These are phyloP conservation scores for Discostella stelligeroides DNA, from an alignment of 108 stramenopile genomes.

Conservation along the genomic window DNA sequence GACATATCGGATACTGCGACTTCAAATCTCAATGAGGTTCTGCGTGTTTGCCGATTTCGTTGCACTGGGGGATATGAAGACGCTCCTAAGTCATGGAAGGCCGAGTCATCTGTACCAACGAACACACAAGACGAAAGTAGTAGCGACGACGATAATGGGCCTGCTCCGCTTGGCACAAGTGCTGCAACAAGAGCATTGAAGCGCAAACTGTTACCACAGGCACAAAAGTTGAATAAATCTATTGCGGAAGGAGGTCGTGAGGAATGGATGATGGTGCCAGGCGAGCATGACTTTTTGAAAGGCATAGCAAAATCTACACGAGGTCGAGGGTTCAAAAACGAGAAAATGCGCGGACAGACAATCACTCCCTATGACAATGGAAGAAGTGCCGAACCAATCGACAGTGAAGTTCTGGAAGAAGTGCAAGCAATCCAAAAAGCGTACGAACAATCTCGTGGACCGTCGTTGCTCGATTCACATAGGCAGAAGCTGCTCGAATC, in stretches of 20 bases:
- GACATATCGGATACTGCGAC: conserved; percentile 18
- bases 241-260: conserved; percentile 56
- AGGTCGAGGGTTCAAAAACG: conserved; percentile 70
- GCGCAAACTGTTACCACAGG: conserved; percentile 29
- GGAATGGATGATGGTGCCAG: conserved; percentile 90
- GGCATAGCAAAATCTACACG: conserved; percentile 56
- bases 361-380: conserved; percentile 2
- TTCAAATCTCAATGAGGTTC: conserved; percentile 33
- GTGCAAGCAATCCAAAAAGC: conserved; percentile 75
- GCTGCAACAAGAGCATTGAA: conserved; percentile 40
- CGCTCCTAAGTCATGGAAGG: conserved; percentile 33
- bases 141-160: conserved; percentile 73
- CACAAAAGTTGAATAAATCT: conserved; percentile 31
- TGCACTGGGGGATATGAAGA: conserved; percentile 42
- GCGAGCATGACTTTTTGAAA: conserved; percentile 82
- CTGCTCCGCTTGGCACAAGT: conserved; percentile 56
- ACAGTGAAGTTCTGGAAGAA: conserved; percentile 77
- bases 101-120: conserved; percentile 4
- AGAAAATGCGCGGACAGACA: conserved; percentile 42
- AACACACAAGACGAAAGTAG: conserved; percentile 25
- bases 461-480: conserved; percentile 75
- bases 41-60: conserved; percentile 51
- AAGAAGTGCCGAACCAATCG: conserved; percentile 42
- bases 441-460: conserved; percentile 74
- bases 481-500: conserved; percentile 51